Conservation (phyloP, 805 yeast genomes). For the Scheffersomyces ergatensis region DNA sequence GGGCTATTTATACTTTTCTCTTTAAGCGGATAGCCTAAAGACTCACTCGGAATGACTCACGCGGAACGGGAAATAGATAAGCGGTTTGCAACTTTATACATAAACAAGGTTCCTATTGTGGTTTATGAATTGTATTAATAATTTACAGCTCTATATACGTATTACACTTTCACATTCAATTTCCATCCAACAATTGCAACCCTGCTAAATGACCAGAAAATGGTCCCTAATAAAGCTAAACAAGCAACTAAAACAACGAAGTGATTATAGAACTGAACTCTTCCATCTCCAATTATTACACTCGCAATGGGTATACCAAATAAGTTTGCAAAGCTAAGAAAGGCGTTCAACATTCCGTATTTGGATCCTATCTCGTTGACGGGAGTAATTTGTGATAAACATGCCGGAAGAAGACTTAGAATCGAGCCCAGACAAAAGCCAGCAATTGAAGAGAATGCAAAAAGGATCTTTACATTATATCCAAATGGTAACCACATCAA, state of each 20-base stretch:
- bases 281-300: conserved; percentile 25
- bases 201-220: conserved; percentile 25
- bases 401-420: conserved; percentile 38
- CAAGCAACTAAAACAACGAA: conserved; percentile 31
- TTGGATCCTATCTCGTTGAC: conserved; percentile 35
- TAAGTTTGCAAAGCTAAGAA: conserved; percentile 28
- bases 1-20: too few relatives aligned
- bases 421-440: conserved; percentile 36
- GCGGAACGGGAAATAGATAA: too few relatives aligned
- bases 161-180: conserved; percentile 19
- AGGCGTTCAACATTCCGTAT: conserved; percentile 31
- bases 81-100: too few relatives aligned
- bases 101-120: too few relatives aligned
- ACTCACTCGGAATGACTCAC: too few relatives aligned
- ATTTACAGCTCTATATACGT: too few relatives aligned
- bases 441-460: conserved; percentile 30
- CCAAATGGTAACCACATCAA: conserved; percentile 37
- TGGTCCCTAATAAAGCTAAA: conserved; percentile 23
- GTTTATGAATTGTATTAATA: too few relatives aligned
- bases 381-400: conserved; percentile 58
- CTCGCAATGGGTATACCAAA: conserved; percentile 34
- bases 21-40: too few relatives aligned
- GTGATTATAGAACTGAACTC: conserved; percentile 21
- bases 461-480: conserved; percentile 17
- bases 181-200: conserved; percentile 17